A percentile compares a stretch with the other conserved stretches of the same genome.
Evolutionary conservation across 371 early-diverging fungal genomes (phyloP).

Genomic region (Mortierella polycephala): DNA sequence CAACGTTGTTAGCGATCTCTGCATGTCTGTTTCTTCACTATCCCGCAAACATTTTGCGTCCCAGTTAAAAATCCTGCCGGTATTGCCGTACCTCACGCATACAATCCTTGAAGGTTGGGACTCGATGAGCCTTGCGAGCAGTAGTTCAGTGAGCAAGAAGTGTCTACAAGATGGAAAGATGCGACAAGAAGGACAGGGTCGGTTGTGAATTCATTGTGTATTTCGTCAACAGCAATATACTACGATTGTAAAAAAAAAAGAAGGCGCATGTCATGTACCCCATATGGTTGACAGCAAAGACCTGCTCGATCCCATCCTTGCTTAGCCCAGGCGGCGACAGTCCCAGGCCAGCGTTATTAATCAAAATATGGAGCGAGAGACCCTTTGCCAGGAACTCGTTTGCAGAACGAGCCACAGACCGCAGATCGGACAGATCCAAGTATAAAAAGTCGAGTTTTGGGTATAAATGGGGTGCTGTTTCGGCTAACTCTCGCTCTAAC

Average conservation of each 20-base stretch:
- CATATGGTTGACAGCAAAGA: constrained; percentile 50
- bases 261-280: constrained; percentile 21
- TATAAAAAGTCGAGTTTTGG: constrained; percentile 42
- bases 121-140: constrained; percentile 34
- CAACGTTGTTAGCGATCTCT: neutral
- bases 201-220: neutral
- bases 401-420: constrained; percentile 28
- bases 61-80: neutral
- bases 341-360: constrained; percentile 49
- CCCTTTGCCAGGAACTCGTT: constrained; percentile 29
- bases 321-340: constrained; percentile 18
- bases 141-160: constrained; percentile 37
- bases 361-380: constrained; percentile 26
- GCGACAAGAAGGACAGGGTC: neutral
- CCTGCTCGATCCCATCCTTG: constrained; percentile 44
- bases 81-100: constrained; percentile 23
- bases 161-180: constrained; percentile 16
- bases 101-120: constrained; percentile 49
- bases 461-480: constrained; percentile 36
- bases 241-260: neutral
- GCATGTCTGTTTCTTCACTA: neutral
- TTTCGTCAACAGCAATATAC: neutral
- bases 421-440: constrained; percentile 40
- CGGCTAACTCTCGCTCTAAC: constrained; percentile 57
- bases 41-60: neutral